Conservation (phyloP, 2,329 filamentous ascomycete species). For the Sclerotinia sclerotiorum region DNA sequence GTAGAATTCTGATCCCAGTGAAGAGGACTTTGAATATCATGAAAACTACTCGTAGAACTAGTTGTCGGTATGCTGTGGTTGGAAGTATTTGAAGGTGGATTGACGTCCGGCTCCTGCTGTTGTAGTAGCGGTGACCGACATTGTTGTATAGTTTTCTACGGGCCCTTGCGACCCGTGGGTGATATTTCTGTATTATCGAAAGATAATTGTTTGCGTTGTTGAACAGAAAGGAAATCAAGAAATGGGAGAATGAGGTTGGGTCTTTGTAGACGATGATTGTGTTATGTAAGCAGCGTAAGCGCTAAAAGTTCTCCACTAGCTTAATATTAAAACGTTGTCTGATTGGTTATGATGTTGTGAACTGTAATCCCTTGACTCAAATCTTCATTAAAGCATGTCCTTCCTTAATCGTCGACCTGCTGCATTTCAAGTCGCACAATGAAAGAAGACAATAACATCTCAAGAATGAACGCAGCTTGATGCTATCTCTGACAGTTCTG, state of each 20-base stretch:
- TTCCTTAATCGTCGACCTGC: not conserved
- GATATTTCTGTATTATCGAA: slow-evolving; percentile 6
- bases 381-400: not conserved
- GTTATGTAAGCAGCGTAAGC: slow-evolving; percentile 1
- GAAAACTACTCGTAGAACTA: slow-evolving; percentile 9
- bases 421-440: not conserved
- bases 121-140: slow-evolving; percentile 26
- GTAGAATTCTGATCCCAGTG: slow-evolving; percentile 16
- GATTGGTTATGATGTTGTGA: not conserved
- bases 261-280: not conserved
- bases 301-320: not conserved
- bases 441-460: not conserved
- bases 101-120: slow-evolving; percentile 17
- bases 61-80: slow-evolving; percentile 24
- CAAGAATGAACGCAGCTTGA: not conserved
- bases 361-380: not conserved
- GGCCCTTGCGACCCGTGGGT: slow-evolving; percentile 32
- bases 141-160: slow-evolving; percentile 33
- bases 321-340: fast-evolving
- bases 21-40: slow-evolving; percentile 5
- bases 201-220: not conserved
- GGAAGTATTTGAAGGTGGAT: slow-evolving; percentile 22
- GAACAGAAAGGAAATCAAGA: not conserved
- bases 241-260: not conserved
- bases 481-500: not conserved